Percentiles rank a stretch among this genome's conserved stretches.
Evolutionary conservation across 2,329 filamentous ascomycete genomes (phyloP).

Genomic region (Verticillium albo-atrum): DNA sequence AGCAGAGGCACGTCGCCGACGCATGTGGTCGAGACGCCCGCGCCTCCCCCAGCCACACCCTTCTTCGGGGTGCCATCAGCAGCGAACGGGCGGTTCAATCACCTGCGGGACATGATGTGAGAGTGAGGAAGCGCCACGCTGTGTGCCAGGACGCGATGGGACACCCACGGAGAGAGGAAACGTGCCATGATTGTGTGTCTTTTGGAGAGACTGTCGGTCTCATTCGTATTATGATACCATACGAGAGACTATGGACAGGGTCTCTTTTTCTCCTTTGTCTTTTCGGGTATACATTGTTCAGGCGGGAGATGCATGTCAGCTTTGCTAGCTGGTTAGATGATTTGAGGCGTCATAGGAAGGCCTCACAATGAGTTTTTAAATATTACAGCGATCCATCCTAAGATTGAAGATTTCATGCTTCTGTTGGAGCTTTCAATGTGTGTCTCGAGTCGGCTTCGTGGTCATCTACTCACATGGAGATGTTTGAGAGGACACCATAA

Average conservation of each 20-base stretch:
- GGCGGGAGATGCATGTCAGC: neutral
- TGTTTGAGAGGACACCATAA: too few relatives aligned
- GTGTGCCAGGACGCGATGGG: neutral
- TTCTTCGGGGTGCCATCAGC: conserved; percentile 31
- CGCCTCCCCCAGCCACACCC: conserved; percentile 18
- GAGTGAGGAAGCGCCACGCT: conserved; percentile 4
- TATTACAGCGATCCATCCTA: too few relatives aligned
- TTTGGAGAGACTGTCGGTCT: conserved; percentile 2
- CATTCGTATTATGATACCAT: conserved; percentile 5
- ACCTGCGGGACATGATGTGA: conserved; percentile 33
- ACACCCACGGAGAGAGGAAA: neutral
- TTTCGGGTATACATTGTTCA: neutral
- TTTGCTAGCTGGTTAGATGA: neutral
- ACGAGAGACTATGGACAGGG: neutral
- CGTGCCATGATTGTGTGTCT: neutral
- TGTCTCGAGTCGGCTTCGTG: too few relatives aligned
- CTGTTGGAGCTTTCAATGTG: too few relatives aligned
- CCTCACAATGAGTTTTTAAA: neutral
- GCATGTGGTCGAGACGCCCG: conserved; percentile 15
- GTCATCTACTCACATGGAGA: too few relatives aligned
- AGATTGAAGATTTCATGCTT: too few relatives aligned
- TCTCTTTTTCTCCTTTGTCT: neutral
- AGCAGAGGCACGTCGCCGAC: conserved; percentile 50
- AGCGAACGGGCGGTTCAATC: conserved; percentile 35
- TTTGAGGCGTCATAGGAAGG: neutral